Conservation (phyloP, 495 filamentous ascomycete species). For the Polyplosphaeria fusca region DNA sequence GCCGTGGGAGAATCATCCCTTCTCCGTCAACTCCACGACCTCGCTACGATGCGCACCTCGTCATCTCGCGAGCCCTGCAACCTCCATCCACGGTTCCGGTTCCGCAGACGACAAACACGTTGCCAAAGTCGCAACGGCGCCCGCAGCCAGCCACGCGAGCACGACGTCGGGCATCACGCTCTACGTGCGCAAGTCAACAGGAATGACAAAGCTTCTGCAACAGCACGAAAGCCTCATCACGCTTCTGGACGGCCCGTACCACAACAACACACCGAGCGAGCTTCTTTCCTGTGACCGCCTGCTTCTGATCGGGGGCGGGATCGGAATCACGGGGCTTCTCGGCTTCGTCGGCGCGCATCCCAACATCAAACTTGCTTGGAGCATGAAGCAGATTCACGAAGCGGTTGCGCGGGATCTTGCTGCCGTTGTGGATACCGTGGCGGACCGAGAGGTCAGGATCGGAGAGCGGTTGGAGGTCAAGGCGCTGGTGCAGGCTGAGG, state of each 20-base stretch:
- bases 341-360: constrained; percentile 32
- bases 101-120: background rate
- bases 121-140: background rate
- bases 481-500: constrained; percentile 36
- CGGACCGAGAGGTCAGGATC: constrained; percentile 39
- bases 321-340: constrained; percentile 46
- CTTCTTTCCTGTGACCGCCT: constrained; percentile 30
- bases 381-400: constrained; percentile 8
- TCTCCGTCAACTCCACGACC: constrained; percentile 43
- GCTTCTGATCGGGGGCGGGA: constrained; percentile 47
- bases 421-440: constrained; percentile 23
- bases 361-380: constrained; percentile 45
- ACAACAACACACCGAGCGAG: constrained; percentile 13
- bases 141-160: background rate
- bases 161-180: constrained; percentile 12
- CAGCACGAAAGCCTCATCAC: constrained; percentile 15
- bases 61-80: background rate
- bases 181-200: constrained; percentile 22
- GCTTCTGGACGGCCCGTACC: constrained; percentile 30
- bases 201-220: constrained; percentile 13
- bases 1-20: constrained; percentile 53
- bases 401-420: constrained; percentile 34
- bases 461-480: constrained; percentile 38
- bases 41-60: constrained; percentile 15
- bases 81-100: background rate